Evolutionary conservation across 805 yeast genomes (phyloP).

Genomic region (Wickerhamiella qilinensis): DNA sequence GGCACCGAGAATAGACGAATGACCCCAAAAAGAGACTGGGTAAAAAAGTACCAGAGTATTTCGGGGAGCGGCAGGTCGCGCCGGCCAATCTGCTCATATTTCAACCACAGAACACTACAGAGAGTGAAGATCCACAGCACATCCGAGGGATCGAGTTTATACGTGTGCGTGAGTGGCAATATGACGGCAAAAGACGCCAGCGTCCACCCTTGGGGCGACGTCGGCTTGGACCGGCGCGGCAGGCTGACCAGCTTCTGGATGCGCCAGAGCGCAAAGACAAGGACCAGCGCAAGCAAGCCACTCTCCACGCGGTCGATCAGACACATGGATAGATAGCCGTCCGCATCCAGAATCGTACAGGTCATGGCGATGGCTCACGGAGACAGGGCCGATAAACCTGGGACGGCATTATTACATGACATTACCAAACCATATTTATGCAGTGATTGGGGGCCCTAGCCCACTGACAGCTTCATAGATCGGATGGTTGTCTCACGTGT

Average conservation of each 20-base stretch:
- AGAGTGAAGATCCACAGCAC: not conserved
- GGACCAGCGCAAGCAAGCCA: not conserved
- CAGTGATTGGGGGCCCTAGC: too few relatives aligned
- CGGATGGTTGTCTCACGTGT: too few relatives aligned
- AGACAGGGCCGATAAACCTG: too few relatives aligned
- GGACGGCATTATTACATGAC: too few relatives aligned
- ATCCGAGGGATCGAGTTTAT: not conserved
- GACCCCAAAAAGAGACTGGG: not conserved
- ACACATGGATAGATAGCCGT: not conserved
- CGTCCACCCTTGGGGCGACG: not conserved
- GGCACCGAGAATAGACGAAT: not conserved
- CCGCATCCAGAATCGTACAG: not conserved
- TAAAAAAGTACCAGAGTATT: not conserved
- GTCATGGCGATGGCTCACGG: too few relatives aligned
- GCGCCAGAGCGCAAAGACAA: not conserved
- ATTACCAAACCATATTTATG: too few relatives aligned
- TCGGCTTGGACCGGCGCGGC: not conserved
- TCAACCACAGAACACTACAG: not conserved
- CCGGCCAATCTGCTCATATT: not conserved
- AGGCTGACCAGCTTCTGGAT: not conserved
- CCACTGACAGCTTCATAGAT: too few relatives aligned
- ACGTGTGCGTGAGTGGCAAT: not conserved
- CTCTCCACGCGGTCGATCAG: not conserved
- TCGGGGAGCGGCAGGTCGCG: not conserved
- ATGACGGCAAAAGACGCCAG: not conserved